Evolutionary conservation across 2,329 filamentous ascomycete species (phyloP).

Genomic region (Phyllosticta citrichinensis): DNA sequence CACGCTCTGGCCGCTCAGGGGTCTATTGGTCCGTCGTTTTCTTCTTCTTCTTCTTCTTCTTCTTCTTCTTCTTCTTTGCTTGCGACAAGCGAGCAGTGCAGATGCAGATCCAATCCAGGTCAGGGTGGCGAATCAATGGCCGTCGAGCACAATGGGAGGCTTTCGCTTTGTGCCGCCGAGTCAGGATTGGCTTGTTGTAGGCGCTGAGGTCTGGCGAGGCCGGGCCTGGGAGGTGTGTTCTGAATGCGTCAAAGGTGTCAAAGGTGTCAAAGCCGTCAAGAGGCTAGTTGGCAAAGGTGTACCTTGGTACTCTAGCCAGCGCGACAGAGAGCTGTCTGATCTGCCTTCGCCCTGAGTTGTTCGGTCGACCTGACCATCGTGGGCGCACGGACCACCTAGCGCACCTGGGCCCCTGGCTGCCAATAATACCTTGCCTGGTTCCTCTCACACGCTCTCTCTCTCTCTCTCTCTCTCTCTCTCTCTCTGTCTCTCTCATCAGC

Average conservation of each 20-base stretch:
- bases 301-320: too few relatives aligned
- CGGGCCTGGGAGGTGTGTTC: too few relatives aligned
- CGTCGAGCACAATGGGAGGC: neutral
- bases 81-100: too few relatives aligned
- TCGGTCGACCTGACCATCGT: neutral
- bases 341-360: neutral
- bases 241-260: too few relatives aligned
- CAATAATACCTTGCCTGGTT: neutral
- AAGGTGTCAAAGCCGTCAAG: too few relatives aligned
- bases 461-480: neutral
- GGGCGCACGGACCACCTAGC: neutral
- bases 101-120: neutral
- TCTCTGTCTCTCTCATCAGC: neutral
- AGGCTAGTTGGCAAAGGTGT: too few relatives aligned
- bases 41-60: too few relatives aligned
- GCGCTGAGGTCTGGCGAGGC: neutral
- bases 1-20: neutral
- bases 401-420: slow-evolving; percentile 13
- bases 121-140: neutral
- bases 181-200: neutral
- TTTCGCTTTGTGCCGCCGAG: neutral
- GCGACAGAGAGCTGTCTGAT: too few relatives aligned
- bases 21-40: neutral
- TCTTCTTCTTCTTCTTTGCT: neutral
- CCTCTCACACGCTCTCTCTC: neutral